Evolutionary conservation across 2,329 filamentous ascomycete genomes (phyloP).

Genomic region (Aspergillus quadrilineatus): DNA sequence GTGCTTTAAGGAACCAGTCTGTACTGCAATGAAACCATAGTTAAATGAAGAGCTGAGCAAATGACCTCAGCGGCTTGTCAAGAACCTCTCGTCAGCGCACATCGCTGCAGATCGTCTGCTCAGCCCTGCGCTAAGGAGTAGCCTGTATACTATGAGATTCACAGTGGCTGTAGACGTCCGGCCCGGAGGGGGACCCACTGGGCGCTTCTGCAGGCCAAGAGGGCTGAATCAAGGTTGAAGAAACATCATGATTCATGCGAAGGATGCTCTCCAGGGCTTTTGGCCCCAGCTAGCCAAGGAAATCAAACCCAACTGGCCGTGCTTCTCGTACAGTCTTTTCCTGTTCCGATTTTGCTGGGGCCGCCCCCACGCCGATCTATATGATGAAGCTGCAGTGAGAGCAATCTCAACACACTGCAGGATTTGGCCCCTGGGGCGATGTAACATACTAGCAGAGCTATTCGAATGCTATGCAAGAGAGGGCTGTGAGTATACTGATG

Average conservation of each 20-base stretch:
- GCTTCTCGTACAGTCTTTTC: neutral
- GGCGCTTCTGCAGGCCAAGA: neutral
- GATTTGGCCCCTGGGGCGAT: neutral
- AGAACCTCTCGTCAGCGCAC: neutral
- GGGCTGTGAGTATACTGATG: neutral
- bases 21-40: neutral
- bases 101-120: neutral
- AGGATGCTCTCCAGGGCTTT: neutral
- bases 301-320: neutral
- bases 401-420: neutral
- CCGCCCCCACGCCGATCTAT: neutral
- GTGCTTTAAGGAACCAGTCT: neutral
- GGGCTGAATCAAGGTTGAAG: neutral
- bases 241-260: neutral
- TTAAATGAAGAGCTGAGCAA: neutral
- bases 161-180: neutral
- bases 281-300: neutral
- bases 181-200: neutral
- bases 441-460: neutral
- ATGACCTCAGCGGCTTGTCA: neutral
- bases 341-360: neutral
- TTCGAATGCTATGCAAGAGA: too few relatives aligned
- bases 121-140: neutral
- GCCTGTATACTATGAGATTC: neutral
- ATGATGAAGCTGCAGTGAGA: neutral